Evolutionary conservation across 768 basidiomycete genomes (phyloP).

Genomic region (Fistulinella prunicolor): DNA sequence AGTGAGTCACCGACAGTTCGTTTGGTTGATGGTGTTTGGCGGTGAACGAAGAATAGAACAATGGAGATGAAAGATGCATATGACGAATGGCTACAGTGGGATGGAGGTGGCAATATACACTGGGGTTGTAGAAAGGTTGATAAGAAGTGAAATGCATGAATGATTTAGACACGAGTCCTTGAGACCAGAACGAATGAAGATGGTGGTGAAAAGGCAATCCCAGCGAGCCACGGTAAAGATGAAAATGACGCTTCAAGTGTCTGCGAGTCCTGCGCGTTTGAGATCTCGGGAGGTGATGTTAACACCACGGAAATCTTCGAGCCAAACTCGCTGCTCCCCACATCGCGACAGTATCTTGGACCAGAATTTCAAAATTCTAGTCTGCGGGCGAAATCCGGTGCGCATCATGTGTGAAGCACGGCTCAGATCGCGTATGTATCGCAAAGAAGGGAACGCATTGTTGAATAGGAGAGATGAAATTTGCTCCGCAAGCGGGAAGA

Average conservation of each 20-base stretch:
- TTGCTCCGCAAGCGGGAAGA: slow-evolving; percentile 66
- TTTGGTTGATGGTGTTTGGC: slow-evolving; percentile 1
- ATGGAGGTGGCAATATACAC: slow-evolving; percentile 31
- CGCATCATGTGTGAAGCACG: slow-evolving; percentile 56
- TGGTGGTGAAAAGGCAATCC: not conserved
- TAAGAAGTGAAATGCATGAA: slow-evolving; percentile 21
- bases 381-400: slow-evolving; percentile 28
- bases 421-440: slow-evolving; percentile 65
- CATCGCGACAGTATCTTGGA: slow-evolving; percentile 48
- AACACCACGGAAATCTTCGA: slow-evolving; percentile 62
- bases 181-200: not conserved
- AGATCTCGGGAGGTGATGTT: slow-evolving; percentile 51
- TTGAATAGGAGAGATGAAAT: slow-evolving; percentile 54
- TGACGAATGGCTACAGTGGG: slow-evolving; percentile 30
- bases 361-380: slow-evolving; percentile 48
- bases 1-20: not conserved
- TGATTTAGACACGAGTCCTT: slow-evolving; percentile 4
- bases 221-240: not conserved
- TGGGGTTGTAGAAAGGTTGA: slow-evolving; percentile 15
- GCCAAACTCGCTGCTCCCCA: slow-evolving; percentile 52
- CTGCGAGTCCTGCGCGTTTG: slow-evolving; percentile 32
- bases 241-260: slow-evolving; percentile 5
- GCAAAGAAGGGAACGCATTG: slow-evolving; percentile 60
- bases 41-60: slow-evolving; percentile 2
- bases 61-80: slow-evolving; percentile 23